These are phyloP conservation scores for Cutaneotrichosporon mucoides DNA, from an alignment of 1,284 basidiomycete species.

Conservation along the genomic window DNA sequence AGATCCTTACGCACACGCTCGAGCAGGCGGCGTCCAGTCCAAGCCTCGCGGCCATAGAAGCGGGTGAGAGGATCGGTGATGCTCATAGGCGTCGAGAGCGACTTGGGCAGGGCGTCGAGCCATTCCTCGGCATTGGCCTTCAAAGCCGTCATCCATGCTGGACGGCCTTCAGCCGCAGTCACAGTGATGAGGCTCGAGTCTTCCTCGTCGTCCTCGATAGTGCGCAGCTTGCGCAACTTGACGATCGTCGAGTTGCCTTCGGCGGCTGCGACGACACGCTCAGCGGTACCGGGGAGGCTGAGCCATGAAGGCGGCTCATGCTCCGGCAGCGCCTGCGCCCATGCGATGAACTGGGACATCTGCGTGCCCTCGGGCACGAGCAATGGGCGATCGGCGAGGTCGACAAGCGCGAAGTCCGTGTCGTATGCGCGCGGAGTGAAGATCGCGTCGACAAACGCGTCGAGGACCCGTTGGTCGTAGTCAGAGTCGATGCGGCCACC, in stretches of 20 bases:
- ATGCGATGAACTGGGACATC: constrained; percentile 79
- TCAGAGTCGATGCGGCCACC: constrained; percentile 90
- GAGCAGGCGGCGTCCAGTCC: constrained; percentile 70
- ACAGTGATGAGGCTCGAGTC: constrained; percentile 53
- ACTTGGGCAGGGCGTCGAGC: constrained; percentile 64
- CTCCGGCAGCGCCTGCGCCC: constrained; percentile 82
- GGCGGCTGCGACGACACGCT: constrained; percentile 80
- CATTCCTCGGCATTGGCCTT: constrained; percentile 76
- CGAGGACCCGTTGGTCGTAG: constrained; percentile 84
- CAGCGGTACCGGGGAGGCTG: constrained; percentile 86
- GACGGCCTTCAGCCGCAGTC: constrained; percentile 63
- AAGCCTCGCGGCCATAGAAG: constrained; percentile 82
- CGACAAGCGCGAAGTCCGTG: constrained; percentile 79
- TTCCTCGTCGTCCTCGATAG: constrained; percentile 78
- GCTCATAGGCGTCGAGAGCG: constrained; percentile 21
- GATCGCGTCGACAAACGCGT: constrained; percentile 82
- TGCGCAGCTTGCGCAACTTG: constrained; percentile 88
- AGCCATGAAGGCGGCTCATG: constrained; percentile 90
- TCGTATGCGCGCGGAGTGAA: constrained; percentile 87
- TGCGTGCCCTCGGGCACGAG: constrained; percentile 83
- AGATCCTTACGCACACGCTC: constrained; percentile 74
- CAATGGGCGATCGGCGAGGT: constrained; percentile 57
- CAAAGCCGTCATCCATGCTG: constrained; percentile 86
- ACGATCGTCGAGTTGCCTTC: constrained; percentile 83
- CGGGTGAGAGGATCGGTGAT: constrained; percentile 70